These are phyloP conservation scores for Boletus subcaerulescens DNA, from an alignment of 768 basidiomycete genomes.

Conservation along the genomic window DNA sequence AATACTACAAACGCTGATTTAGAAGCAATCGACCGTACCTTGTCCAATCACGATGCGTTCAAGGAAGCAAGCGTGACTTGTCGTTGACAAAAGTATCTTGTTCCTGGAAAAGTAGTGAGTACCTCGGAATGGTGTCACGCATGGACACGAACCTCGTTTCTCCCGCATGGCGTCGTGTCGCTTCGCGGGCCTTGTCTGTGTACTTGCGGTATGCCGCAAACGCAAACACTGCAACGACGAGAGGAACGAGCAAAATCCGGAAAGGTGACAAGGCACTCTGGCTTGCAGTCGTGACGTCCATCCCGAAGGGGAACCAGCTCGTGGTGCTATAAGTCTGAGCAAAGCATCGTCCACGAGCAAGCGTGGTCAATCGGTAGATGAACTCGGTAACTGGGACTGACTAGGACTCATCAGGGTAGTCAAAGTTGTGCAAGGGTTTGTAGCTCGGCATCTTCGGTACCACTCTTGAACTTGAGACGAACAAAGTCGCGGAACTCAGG, in stretches of 20 bases:
- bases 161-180: background rate
- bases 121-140: background rate
- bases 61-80: constrained; percentile 26
- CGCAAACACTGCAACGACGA: constrained; percentile 14
- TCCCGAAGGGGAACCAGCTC: constrained; percentile 24
- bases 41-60: constrained; percentile 1
- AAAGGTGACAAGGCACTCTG: background rate
- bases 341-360: background rate
- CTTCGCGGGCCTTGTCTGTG: constrained; percentile 10
- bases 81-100: constrained; percentile 15
- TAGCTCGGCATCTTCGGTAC: constrained; percentile 55
- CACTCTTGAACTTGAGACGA: constrained; percentile 81
- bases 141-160: constrained; percentile 9
- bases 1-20: background rate
- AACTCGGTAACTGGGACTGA: constrained; percentile 76
- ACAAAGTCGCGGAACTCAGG: constrained; percentile 77
- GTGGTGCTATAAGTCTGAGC: constrained; percentile 30
- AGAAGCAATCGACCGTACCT: background rate
- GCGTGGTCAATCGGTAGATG: constrained; percentile 63
- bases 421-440: constrained; percentile 69
- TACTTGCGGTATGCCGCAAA: constrained; percentile 12
- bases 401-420: constrained; percentile 61
- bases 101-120: background rate
- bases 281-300: constrained; percentile 1
- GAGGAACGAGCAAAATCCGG: constrained; percentile 1